phyloP scores from a whole-genome alignment of 2,329 filamentous ascomycete genomes.

The Hypocrella siamensis region DNA sequence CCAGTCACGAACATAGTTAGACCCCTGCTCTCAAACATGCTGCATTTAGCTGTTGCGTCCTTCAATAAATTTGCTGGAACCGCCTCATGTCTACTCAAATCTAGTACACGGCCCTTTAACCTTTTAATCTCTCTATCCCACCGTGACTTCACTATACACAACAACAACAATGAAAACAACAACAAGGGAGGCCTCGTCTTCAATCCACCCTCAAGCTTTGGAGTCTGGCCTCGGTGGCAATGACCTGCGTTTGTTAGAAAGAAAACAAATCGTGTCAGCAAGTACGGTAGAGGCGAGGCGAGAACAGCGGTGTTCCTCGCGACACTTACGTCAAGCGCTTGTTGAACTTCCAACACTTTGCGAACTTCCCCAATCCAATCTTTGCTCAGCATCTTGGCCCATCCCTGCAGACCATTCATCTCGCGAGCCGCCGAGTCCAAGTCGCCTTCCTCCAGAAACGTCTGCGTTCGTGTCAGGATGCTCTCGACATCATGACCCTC shows the following conservation, averaged over 20 bases:
- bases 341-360: slow-evolving; percentile 84
- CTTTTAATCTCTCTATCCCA: slow-evolving; percentile 11
- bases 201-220: slow-evolving; percentile 78
- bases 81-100: slow-evolving; percentile 22
- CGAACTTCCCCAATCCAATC: slow-evolving; percentile 90
- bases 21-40: too few species aligned
- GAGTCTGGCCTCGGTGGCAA: slow-evolving; percentile 76
- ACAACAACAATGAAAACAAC: slow-evolving; percentile 22
- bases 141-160: too few species aligned
- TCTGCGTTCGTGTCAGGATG: slow-evolving; percentile 78
- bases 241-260: slow-evolving; percentile 49
- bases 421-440: slow-evolving; percentile 83
- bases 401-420: slow-evolving; percentile 84
- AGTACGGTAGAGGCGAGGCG: too few species aligned
- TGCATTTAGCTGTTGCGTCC: too few species aligned
- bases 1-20: neutral
- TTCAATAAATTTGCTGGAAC: too few species aligned
- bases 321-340: slow-evolving; percentile 77
- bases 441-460: slow-evolving; percentile 80
- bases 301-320: too few species aligned
- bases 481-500: slow-evolving; percentile 86
- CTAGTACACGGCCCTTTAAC: slow-evolving; percentile 18
- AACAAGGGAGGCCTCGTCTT: slow-evolving; percentile 12
- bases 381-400: slow-evolving; percentile 86
- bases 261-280: slow-evolving; percentile 5